Base-by-base conservation (phyloP, 2,329 filamentous ascomycete species). In the Exserohilum turcica region DNA sequence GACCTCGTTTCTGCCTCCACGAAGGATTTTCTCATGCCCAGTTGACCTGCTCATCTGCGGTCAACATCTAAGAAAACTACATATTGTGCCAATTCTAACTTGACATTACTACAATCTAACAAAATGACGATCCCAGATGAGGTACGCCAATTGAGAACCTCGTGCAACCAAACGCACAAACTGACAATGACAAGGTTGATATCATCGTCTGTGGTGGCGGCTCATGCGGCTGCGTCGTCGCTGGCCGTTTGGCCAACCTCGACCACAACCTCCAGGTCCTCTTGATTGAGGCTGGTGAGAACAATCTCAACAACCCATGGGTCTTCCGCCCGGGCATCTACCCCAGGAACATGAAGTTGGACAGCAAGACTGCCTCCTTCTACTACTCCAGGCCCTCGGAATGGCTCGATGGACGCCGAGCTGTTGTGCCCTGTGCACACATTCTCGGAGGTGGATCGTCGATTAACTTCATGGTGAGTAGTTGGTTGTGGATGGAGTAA, bases 361-460 rank as follows among this genome's bases (percentile, higher is more conserved):
- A 91, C 80, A 91, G 87, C 63, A 91, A 90, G 80, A 91, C 88
- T 28, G 89, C 90, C 29, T 88, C 88, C 0, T 92, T 92, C 75
- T 93, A 92, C 70, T 85, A 92, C 73, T 91, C 88, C 42, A 82
- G 86, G 35, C 87, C 88, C 13, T 90, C 87, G 0, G 84, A 89
- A 73, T 88, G 84, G 79, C 84, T 92, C 21, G 83, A 82, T 61
- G 88, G 88, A 13, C 82, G 88, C 39, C 84, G 85, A 66, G 88
- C 88, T 18, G 82, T 91, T 39, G 88, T 92, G n/a, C 89, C 88
- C 1, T 87, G 84, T 63, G 88, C 88, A 31, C 85, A 91, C 59
- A 80, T 91, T 31, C 78, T 92, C 1, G 88, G 88, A 9, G 87
- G 87, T 19, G 87, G 87, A 8, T 89, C 86, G 2, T 89, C 85